Evolutionary conservation across 495 filamentous ascomycete genomes (phyloP).

Genomic region (Aspergillus sclerotiicarbonarius): DNA sequence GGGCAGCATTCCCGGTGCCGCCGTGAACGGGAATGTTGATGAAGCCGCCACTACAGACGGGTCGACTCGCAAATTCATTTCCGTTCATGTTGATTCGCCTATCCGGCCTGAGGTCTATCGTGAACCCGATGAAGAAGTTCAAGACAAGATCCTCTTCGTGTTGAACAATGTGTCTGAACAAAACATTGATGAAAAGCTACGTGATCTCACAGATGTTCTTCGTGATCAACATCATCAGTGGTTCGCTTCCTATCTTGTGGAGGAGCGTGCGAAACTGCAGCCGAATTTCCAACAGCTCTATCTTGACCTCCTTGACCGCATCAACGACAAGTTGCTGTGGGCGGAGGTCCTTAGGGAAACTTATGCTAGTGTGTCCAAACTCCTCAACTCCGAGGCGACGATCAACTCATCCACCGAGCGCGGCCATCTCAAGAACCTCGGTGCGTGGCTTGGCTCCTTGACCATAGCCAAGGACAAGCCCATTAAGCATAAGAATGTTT

Average conservation of each 20-base stretch:
- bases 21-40: constrained; percentile 65
- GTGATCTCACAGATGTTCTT: constrained; percentile 73
- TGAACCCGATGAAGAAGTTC: constrained; percentile 77
- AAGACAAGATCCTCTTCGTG: constrained; percentile 92
- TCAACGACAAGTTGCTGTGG: constrained; percentile 76
- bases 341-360: constrained; percentile 90
- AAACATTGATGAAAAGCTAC: constrained; percentile 78
- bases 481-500: constrained; percentile 94
- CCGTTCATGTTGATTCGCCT: constrained; percentile 71
- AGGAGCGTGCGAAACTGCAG: constrained; percentile 92
- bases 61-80: constrained; percentile 60
- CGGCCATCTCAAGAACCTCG: constrained; percentile 85
- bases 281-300: constrained; percentile 94
- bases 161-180: constrained; percentile 92
- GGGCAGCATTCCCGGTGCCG: constrained; percentile 37
- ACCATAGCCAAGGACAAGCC: constrained; percentile 94
- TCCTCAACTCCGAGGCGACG: constrained; percentile 86
- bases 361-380: constrained; percentile 75
- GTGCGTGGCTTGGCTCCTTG: constrained; percentile 86
- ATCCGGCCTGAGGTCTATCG: constrained; percentile 58
- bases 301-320: constrained; percentile 80
- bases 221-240: constrained; percentile 84
- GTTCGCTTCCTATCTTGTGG: constrained; percentile 95
- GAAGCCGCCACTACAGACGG: constrained; percentile 54
- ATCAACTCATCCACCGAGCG: constrained; percentile 77